A percentile compares a stretch with the other conserved stretches of the same genome.
phyloP scores from a whole-genome alignment of 495 filamentous ascomycete species.

The Aeminium ludgeri region DNA sequence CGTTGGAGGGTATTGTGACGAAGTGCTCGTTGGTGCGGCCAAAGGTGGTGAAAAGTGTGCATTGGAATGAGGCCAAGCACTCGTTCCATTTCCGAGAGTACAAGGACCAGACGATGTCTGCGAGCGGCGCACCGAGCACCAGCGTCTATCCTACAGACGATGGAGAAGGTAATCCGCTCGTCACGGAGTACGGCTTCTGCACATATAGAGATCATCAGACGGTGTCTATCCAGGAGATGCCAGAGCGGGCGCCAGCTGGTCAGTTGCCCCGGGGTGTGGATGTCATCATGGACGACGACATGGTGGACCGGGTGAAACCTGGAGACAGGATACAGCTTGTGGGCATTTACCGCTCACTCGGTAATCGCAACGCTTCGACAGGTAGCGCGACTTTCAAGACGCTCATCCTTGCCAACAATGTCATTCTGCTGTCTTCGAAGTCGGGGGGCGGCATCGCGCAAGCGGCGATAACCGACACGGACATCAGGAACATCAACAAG shows the following conservation, averaged over 20 bases:
- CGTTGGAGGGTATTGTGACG: conserved; percentile 93
- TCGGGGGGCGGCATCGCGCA: conserved; percentile 87
- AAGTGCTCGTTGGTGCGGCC: conserved; percentile 88
- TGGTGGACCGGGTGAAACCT: conserved; percentile 89
- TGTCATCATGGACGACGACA: conserved; percentile 89
- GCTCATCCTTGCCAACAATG: conserved; percentile 80
- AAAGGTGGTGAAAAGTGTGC: conserved; percentile 94
- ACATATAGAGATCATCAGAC: conserved; percentile 95
- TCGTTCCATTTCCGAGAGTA: conserved; percentile 78
- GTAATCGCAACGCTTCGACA: conserved; percentile 77
- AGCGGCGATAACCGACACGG: conserved; percentile 85
- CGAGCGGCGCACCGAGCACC: conserved; percentile 66
- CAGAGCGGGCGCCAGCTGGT: conserved; percentile 85
- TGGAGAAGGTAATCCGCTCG: conserved; percentile 60
- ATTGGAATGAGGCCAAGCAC: conserved; percentile 73
- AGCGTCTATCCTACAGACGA: conserved; percentile 94
- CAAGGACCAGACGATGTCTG: conserved; percentile 86
- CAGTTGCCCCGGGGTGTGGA: conserved; percentile 95
- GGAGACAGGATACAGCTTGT: conserved; percentile 93
- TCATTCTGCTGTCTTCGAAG: conserved; percentile 90
- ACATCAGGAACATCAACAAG: conserved; percentile 98
- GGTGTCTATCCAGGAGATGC: conserved; percentile 99
- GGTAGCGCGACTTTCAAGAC: conserved; percentile 88
- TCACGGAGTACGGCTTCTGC: conserved; percentile 90
- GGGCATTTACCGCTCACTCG: conserved; percentile 80